Evolutionary conservation across 2,329 filamentous ascomycete genomes (phyloP), one percentile per base, ranked within the genome.

Genomic region (Fusarium sarcochroum): DNA sequence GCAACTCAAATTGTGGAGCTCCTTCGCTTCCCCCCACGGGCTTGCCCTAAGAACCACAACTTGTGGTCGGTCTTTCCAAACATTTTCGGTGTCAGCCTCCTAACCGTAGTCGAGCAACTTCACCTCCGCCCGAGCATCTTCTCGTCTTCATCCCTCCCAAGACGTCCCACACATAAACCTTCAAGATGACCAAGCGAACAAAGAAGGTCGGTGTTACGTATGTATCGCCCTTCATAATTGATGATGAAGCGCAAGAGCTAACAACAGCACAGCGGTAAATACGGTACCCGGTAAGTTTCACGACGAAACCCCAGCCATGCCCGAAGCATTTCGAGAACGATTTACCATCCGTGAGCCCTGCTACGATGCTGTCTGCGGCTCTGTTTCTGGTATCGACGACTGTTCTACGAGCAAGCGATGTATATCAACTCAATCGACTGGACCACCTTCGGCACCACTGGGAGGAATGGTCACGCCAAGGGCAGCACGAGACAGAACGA

Each of bases 201-300:
- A 97, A 83, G 92, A 97, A 97, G 92, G 94, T 97, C 90, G 93
- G 93, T 84, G 94, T 98, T 84, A 98, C 95, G 80, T 82, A 79
- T 67, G 80, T 82, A 77, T 72, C 34, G 23, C 20, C 30, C 52
- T 64, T 18, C 48, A 27, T 44, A 57, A 57, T 51, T 56, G 48
- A 62, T 49, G 40, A 48, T 21, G 13, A 44, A 45, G 44, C 38
- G 42, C 44, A 64, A 48, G 49, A 76, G 75, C 75, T 80, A 78
- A 81, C 73, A 47, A 49, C 20, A 60, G 25, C 58, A 27, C 76
- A 81, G 80, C 80, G 80, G 94, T 87, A 97, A 97, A 91, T 98
- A 97, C 87, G 94, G 94, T 89, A 94, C 92, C 82, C 93, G 94
- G 91, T 97, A 92, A 85, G 91, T 80, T 61, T 58, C 25, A 62